Base-by-base conservation (phyloP, 148 eudicot species). In the Cornus kousa region DNA sequence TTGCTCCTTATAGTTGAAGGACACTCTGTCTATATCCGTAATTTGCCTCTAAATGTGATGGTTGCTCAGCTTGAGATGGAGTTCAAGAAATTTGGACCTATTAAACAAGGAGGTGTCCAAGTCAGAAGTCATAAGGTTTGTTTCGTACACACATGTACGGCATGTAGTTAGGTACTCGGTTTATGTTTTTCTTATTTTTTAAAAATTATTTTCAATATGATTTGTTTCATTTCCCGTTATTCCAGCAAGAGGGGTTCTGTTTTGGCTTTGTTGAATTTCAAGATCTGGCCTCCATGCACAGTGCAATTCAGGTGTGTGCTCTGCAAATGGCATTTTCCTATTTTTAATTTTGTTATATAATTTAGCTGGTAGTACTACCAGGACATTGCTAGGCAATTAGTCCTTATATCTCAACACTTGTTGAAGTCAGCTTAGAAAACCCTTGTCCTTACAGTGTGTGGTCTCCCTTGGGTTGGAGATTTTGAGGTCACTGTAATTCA, bases 221-320 rank as follows among this genome's bases (percentile, higher is more conserved):
- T 69, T 43, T 74, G 19, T 75, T 33, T 74, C 20, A 40, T 32
- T 78, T 62, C 32, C 23, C 33, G 2, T 78, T 19, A 57, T 62
- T 68, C 32, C 83, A 85, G 83, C 85, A 78, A 78, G 80, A 77
- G 78, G 83, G 81, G 50, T 83, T 80, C 78, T 85, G 90, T 82
- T 88, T 83, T 77, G 90, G 88, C 55, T 86, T 88, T 74, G 89
- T 88, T 71, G 89, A 88, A 77, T 88, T 88, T 75, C 74, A 68
- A 62, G 88, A 80, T 71, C 46, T 81, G 37, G 78, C 65, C 78
- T 86, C 87, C 80, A 85, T 86, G 87, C 77, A 81, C 75, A 75
- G 68, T 71, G 89, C 91, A 70, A 81, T 88, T 74, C 77, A 86
- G 91, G 89, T 88, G 28, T 72, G 83, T 78, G 68, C 72, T 67